Evolutionary conservation across 805 yeast species (phyloP).

Genomic region (Aciculoconidium aculeatum): DNA sequence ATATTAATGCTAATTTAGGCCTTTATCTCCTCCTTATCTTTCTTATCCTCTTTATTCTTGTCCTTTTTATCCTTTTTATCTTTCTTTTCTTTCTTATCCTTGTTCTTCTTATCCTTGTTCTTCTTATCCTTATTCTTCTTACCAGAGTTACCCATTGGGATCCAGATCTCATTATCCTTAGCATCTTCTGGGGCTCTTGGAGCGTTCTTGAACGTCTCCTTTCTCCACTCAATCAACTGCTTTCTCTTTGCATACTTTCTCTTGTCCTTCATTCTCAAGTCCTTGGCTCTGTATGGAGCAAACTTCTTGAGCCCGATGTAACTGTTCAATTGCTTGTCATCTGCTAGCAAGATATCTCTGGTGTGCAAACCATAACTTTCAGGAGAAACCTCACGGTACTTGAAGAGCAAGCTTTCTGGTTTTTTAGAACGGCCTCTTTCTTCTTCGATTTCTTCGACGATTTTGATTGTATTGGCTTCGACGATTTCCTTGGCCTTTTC

Average conservation of each 20-base stretch:
- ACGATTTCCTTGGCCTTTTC: conserved; percentile 73
- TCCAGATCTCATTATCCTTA: conserved; percentile 34
- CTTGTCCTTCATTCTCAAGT: conserved; percentile 67
- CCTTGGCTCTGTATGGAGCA: conserved; percentile 85
- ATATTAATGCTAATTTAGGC: not conserved
- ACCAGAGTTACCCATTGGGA: conserved; percentile 21
- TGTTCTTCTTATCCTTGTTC: conserved; percentile 8
- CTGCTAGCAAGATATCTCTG: conserved; percentile 85
- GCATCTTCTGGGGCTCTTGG: conserved; percentile 28
- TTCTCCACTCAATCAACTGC: conserved; percentile 85
- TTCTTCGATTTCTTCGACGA: conserved; percentile 60
- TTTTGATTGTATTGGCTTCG: conserved; percentile 60
- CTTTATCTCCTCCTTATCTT: conserved; percentile 2
- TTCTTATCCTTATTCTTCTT: conserved; percentile 5
- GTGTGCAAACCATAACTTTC: conserved; percentile 83
- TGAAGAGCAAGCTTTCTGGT: conserved; percentile 51
- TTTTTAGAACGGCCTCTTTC: conserved; percentile 52
- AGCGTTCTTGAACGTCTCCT: conserved; percentile 67
- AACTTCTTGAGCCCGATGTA: conserved; percentile 85
- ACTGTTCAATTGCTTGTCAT: conserved; percentile 78
- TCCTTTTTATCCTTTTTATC: conserved; percentile 3
- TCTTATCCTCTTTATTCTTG: conserved; percentile 2
- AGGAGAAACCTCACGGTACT: conserved; percentile 92
- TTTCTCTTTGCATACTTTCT: conserved; percentile 79
- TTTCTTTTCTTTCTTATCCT: conserved; percentile 8